Percentiles rank a stretch among this genome's conserved stretches.
These are phyloP conservation scores for Raphanus raphanistrum DNA, from an alignment of 345 rosid species.

Conservation along the genomic window DNA sequence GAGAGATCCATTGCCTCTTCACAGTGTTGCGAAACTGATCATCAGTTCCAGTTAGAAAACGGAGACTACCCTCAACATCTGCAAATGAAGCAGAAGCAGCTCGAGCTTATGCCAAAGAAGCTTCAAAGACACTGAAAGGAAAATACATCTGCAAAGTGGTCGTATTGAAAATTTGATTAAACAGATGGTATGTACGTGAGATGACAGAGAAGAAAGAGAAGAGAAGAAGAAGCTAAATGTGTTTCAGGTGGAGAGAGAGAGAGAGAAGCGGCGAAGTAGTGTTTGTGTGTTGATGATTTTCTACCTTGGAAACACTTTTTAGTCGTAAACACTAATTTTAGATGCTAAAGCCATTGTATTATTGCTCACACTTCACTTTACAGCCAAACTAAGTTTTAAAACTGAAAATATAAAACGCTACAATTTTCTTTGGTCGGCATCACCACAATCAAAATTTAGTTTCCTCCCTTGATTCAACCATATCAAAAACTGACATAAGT, in stretches of 20 bases:
- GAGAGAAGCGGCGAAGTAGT: background rate
- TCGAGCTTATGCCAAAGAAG: slow-evolving; percentile 83
- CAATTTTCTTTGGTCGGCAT: background rate
- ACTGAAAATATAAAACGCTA: background rate
- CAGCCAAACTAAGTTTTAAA: background rate
- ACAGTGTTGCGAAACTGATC: too few species aligned
- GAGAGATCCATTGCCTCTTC: slow-evolving; percentile 4
- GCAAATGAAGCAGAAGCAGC: slow-evolving; percentile 47
- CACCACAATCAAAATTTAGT: too few species aligned
- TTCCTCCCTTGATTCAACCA: too few species aligned
- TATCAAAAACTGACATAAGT: background rate
- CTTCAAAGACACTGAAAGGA: slow-evolving; percentile 67
- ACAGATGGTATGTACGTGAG: too few species aligned
- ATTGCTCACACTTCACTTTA: background rate
- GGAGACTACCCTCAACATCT: too few species aligned
- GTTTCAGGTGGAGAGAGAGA: background rate
- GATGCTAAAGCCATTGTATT: background rate
- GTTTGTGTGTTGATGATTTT: background rate
- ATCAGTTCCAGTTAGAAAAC: too few species aligned
- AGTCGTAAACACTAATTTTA: background rate
- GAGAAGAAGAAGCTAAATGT: background rate
- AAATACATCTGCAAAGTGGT: slow-evolving; percentile 3
- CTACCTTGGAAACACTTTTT: background rate
- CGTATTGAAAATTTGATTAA: too few species aligned
- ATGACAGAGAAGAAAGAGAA: too few species aligned